Evolutionary conservation across 2,329 filamentous ascomycete species (phyloP).

Genomic region (Cadophora luteo-olivacea): DNA sequence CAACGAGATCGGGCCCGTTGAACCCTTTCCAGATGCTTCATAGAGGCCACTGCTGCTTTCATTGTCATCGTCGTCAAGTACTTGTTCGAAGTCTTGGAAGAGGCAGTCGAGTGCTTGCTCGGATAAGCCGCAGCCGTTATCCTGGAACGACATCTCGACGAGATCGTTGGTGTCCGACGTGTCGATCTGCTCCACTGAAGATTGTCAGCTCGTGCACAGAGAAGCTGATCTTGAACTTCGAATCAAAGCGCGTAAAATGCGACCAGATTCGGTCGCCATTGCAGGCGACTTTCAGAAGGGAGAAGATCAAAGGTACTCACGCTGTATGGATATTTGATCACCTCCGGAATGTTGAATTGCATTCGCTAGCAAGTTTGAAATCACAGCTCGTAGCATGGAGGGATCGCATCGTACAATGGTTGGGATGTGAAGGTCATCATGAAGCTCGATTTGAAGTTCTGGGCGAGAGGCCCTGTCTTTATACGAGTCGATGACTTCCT

Average conservation of each 20-base stretch:
- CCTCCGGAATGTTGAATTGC: conserved; percentile 33
- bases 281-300: background rate
- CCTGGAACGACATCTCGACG: conserved; percentile 35
- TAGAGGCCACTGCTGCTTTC: conserved; percentile 14
- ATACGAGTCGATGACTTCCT: conserved; percentile 29
- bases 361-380: conserved; percentile 37
- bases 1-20: conserved; percentile 25
- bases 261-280: too few species aligned
- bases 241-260: background rate
- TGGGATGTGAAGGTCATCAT: conserved; percentile 28
- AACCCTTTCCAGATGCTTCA: background rate
- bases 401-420: conserved; percentile 33
- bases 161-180: conserved; percentile 28
- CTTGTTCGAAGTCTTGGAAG: conserved; percentile 37
- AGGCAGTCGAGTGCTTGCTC: conserved; percentile 35
- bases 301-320: conserved; percentile 1
- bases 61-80: conserved; percentile 35
- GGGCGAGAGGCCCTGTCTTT: conserved; percentile 22
- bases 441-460: conserved; percentile 27
- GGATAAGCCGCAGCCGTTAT: conserved; percentile 33
- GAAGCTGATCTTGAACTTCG: background rate
- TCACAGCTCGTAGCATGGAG: conserved; percentile 31
- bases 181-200: conserved; percentile 25
- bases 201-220: background rate
- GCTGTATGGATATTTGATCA: conserved; percentile 26